These are phyloP conservation scores for Symbiotaphrina buchneri DNA, from an alignment of 495 filamentous ascomycete species.

Conservation along the genomic window DNA sequence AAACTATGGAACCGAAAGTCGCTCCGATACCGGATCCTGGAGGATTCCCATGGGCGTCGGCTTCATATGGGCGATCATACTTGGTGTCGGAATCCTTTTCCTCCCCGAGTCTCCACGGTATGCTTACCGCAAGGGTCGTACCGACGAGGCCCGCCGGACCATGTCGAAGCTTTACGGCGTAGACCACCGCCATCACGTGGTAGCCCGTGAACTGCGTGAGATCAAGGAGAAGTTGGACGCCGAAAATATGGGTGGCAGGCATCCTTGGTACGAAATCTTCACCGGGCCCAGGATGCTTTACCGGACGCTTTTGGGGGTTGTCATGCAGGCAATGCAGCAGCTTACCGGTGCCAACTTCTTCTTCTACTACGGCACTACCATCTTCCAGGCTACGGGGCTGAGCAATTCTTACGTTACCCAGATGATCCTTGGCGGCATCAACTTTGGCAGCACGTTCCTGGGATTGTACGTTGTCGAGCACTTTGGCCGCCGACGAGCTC, in stretches of 20 bases:
- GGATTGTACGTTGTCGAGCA: slow-evolving; percentile 52
- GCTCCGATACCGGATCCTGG: slow-evolving; percentile 36
- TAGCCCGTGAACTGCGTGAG: slow-evolving; percentile 45
- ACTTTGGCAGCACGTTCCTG: slow-evolving; percentile 49
- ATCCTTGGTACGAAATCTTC: slow-evolving; percentile 39
- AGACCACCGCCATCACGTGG: slow-evolving; percentile 31
- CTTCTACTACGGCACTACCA: slow-evolving; percentile 61
- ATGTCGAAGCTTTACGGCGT: slow-evolving; percentile 56
- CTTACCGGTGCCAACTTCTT: slow-evolving; percentile 44
- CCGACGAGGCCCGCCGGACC: slow-evolving; percentile 32
- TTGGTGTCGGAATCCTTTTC: slow-evolving; percentile 31
- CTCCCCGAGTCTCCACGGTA: slow-evolving; percentile 14
- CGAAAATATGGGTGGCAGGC: slow-evolving; percentile 9
- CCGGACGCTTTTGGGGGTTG: slow-evolving; percentile 43
- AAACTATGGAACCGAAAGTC: slow-evolving; percentile 49
- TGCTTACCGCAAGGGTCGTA: slow-evolving; percentile 13
- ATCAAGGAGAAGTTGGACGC: slow-evolving; percentile 33
- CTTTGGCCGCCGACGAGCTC: slow-evolving; percentile 39
- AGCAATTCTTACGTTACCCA: slow-evolving; percentile 45
- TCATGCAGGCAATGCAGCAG: slow-evolving; percentile 51
- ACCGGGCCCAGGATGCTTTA: slow-evolving; percentile 53
- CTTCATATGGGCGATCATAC: slow-evolving; percentile 52
- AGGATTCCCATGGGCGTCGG: slow-evolving; percentile 63
- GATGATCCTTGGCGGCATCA: slow-evolving; percentile 55
- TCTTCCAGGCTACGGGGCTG: slow-evolving; percentile 48